Conservation (phyloP, 306 rosid species). For the Canavalia ensiformis region DNA sequence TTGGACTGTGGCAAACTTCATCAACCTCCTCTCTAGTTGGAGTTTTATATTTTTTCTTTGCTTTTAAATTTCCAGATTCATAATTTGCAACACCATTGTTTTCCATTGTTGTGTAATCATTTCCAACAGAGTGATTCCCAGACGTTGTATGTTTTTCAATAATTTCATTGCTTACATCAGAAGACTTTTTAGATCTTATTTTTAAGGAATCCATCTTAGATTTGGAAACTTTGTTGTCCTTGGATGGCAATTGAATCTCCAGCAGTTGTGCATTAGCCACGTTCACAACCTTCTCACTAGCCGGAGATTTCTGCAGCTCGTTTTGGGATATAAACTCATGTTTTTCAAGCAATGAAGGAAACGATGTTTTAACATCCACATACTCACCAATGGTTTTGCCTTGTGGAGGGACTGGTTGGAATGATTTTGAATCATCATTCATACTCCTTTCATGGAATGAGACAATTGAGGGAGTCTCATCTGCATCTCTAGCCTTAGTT, state of each 20-base stretch:
- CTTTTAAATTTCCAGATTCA: conserved; percentile 46
- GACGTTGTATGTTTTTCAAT: conserved; percentile 48
- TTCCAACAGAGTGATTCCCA: conserved; percentile 46
- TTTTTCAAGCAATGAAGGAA: conserved; percentile 35
- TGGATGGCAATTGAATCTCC: conserved; percentile 32
- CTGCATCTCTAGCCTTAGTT: conserved; percentile 30
- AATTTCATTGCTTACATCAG: conserved; percentile 42
- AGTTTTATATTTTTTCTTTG: conserved; percentile 44
- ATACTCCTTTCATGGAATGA: conserved; percentile 39
- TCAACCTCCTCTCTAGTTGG: conserved; percentile 53
- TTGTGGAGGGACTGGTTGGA: conserved; percentile 42
- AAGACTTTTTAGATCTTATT: conserved; percentile 50
- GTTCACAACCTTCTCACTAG: conserved; percentile 41
- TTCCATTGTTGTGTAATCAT: conserved; percentile 33
- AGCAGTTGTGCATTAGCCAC: conserved; percentile 47
- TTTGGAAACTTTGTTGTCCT: conserved; percentile 42
- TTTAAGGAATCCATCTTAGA: conserved; percentile 51
- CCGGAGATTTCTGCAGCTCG: conserved; percentile 14
- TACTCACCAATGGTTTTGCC: conserved; percentile 32
- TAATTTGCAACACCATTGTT: conserved; percentile 21
- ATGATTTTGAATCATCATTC: conserved; percentile 40
- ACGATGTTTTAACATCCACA: conserved; percentile 44
- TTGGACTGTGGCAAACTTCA: conserved; percentile 46
- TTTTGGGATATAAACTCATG: conserved; percentile 11
- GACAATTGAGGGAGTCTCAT: conserved; percentile 38